These are phyloP conservation scores for Calonectria pteridis DNA, from an alignment of 2,329 filamentous ascomycete species.

Conservation along the genomic window DNA sequence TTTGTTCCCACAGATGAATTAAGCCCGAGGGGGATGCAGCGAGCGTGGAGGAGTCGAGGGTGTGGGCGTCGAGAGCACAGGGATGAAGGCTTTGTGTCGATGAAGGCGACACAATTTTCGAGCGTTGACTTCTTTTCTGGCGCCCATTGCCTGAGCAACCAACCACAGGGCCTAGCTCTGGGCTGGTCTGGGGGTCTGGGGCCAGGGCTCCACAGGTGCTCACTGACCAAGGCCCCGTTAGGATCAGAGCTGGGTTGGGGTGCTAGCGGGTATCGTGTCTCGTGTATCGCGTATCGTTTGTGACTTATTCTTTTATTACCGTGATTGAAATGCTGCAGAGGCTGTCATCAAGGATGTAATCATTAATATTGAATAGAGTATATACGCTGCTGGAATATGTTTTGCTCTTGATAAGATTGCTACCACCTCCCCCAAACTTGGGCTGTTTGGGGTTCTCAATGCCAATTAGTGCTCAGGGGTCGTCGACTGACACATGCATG, in stretches of 20 bases:
- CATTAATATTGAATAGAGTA: background rate
- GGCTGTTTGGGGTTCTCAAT: background rate
- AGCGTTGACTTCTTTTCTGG: conserved; percentile 19
- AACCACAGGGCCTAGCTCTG: conserved; percentile 7
- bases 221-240: background rate
- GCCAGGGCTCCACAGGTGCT: conserved; percentile 10
- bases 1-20: conserved; percentile 2
- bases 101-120: conserved; percentile 18
- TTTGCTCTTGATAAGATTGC: background rate
- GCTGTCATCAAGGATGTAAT: background rate
- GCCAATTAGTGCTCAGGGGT: background rate
- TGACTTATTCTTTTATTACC: background rate
- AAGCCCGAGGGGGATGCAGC: background rate
- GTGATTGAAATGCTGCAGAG: background rate
- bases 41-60: background rate
- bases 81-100: conserved; percentile 8
- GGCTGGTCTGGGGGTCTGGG: background rate
- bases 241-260: background rate
- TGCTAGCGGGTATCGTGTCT: background rate
- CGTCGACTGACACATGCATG: background rate
- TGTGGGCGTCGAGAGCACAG: conserved; percentile 4
- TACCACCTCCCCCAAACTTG: background rate
- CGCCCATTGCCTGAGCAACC: conserved; percentile 24
- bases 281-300: background rate
- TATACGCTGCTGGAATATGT: background rate